Evolutionary conservation across 2,329 filamentous ascomycete species (phyloP), one percentile per base, ranked within the genome.

Genomic region (Claviceps humidiphila): DNA sequence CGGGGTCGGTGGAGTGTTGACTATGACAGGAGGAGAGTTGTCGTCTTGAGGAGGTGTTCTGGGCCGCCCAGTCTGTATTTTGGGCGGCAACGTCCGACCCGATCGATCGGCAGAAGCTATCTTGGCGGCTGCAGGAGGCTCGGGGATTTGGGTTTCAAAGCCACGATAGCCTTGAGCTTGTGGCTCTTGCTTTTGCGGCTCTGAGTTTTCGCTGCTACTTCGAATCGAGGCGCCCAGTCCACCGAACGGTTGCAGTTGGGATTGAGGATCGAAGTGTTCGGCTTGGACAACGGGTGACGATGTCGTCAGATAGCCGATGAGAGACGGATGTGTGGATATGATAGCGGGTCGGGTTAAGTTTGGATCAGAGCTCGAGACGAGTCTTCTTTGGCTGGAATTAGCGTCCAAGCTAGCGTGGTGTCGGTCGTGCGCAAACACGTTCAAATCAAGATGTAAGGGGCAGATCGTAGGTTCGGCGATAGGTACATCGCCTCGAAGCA

Each of bases 281-380:
- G 78, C 75, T 60, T 83, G 81, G 49, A 86, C 76, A 54, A 84
- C 67, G 37, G 84, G 80, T 22, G 84, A 86, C 34, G 83, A 85
- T 38, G 81, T 80, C 48, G 84, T 86, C 55, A 85, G 71, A 64
- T 85, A 81, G 56, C 80, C 81, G 61, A 78, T 74, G 60, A 85
- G 82, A 38, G 84, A 84, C 51, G 81, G 77, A 64, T 81, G 79
- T 30, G 76, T 71, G 44, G 77, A 78, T 53, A 63, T 57, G 55
- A 60, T 59, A 51, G 58, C 53, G 41, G 62, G 60, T 58, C 62
- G 63, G 58, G 57, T 53, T 53, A 56, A 56, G 58, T 57, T 54
- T 54, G 56, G 56, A 52, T 55, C 56, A 51, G 63, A 59, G 57
- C 61, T 60, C 55, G 53, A 53, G 47, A 60, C 47, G 55, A 52